Evolutionary conservation across 768 basidiomycete genomes (phyloP), one percentile per base, ranked within the genome.

Genomic region (Rhizopogon vinicolor): DNA sequence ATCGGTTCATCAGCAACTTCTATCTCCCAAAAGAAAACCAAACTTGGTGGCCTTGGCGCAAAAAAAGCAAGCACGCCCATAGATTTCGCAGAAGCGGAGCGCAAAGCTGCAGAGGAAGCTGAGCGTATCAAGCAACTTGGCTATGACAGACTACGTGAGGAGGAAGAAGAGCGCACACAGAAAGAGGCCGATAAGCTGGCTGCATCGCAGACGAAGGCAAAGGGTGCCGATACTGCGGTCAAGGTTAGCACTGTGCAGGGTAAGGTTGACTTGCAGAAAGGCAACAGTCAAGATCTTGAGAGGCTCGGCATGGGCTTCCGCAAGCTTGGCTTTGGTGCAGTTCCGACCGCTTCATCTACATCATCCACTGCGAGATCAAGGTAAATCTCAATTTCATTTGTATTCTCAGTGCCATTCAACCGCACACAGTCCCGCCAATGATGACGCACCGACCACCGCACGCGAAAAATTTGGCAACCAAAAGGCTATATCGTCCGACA

Each of bases 401-500:
- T 14, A 14, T 5, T 10, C 54, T 10, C 29, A 33, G 48, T 53
- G 10, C 58, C 18, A 43, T 53, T 41, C 31, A 14, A 19, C 37
- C 5, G 28, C 31, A 33, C 31, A 33, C 55, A 72, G 67, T 19
- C 56, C 73, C 1, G 18, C 60, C 2, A 68, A 45, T 5, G 87
- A 85, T 50, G 84, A 90, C 51, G 74, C 85, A 28, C 84, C 86
- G 0, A 93, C 84, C 5, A 83, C 82, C 16, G 96, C 97, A 1
- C 84, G 94, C 55, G 89, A 95, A 7, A 92, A 91, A 63, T 99
- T 98, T 68, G 91, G 93, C 2, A 70, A 65, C 56, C 97, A 98
- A 68, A 99, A 98, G 68, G 93, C 83, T 52, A 99, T 99, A 68
- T 98, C 95, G 5, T 96, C 93, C 3, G 97, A 98, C 66, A 93